Base-by-base conservation (phyloP, 73 alveolate species). In the Paramecium caudatum region DNA sequence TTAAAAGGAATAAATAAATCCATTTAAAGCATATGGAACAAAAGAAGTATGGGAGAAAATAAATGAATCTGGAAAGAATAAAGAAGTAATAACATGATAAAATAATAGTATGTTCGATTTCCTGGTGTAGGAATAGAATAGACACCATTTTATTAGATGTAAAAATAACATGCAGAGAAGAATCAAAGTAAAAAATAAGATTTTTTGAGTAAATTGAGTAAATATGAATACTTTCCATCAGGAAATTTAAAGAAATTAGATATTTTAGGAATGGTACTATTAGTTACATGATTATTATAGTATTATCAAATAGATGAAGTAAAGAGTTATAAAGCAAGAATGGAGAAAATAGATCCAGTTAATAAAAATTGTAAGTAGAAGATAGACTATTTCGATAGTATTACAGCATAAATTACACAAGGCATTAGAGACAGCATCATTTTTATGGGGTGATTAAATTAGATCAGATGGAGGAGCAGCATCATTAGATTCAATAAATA, bases 101-200 rank as follows among this genome's bases (percentile, higher is more conserved):
- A 39, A 6, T 15, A 5, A 21, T 41, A 74, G 88, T 37, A 30
- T 27, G 68, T 41, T 5, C 17, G 68, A 74, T 74, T 74, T 43
- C 88, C 88, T 39, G 88, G 88, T 0, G 43, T 74, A 9, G 88
- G 88, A 0, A 74, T 74, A 21, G 88, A 74, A 74, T 47, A 74
- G 32, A 74, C 88, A 41, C 88, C 88, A 39, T 37, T 37, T n/a
- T 74, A 41, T 74, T 45, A 74, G 47, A 74, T 74, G 88, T 74
- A 74, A 43, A 74, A 74, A 45, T 41, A 39, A 74, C 62, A 74
- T 1, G 88, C 43, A 39, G 68, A 41, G 19, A 74, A 74, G 32
- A 74, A 43, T 21, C 46, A 74, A 74, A 74, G 47, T 13, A 74
- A 74, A 25, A 74, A 74, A 45, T 41, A 74, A 25, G 88, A 74